Base-by-base conservation (phyloP, 306 rosid species). In the Castanea mollissima region DNA sequence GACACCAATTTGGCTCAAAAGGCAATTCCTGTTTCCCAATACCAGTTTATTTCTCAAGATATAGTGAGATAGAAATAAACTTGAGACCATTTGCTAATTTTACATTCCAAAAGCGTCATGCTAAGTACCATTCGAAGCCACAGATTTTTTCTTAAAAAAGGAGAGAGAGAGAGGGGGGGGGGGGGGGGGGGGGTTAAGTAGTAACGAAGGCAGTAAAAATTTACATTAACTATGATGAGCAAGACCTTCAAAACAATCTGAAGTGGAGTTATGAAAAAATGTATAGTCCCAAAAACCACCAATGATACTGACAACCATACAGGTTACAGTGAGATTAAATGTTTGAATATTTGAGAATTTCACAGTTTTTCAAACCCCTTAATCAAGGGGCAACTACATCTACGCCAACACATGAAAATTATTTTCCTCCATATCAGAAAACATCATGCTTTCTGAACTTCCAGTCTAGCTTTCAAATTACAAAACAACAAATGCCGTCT, bases 401-500 rank as follows among this genome's bases (percentile, higher is more conserved):
- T 69, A 51, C 64, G 82, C 68, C 77, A 44, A 79, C 74, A 81
- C 31, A 57, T 60, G 56, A 84, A 80, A 69, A 38, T 83, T 64
- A 64, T 79, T 85, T 79, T 82, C 80, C 74, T 64, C 79, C 25
- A 34, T 75, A 74, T 75, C 62, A 20, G 78, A 34, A 81, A 83
- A 81, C 74, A 78, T 27, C 64, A 77, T 49, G 72, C 80, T 85
- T 72, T 68, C 88, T 60, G 59, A 54, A 84, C 79, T 85, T 74
- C 79, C 70, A 76, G 83, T 78, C 80, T 6, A 81, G 79, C 57
- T 77, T 82, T 74, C 49, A 82, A 74, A 85, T 20, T 51, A 78
- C 79, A 71, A 72, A 77, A 77, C 32, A 62, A 49, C 64, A 51
- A 69, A 16, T 18, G 44, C 57, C 5, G 58, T 76, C 79, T 52